Conservation (phyloP, 805 yeast genomes). For the Monosporozyma servazzii region DNA sequence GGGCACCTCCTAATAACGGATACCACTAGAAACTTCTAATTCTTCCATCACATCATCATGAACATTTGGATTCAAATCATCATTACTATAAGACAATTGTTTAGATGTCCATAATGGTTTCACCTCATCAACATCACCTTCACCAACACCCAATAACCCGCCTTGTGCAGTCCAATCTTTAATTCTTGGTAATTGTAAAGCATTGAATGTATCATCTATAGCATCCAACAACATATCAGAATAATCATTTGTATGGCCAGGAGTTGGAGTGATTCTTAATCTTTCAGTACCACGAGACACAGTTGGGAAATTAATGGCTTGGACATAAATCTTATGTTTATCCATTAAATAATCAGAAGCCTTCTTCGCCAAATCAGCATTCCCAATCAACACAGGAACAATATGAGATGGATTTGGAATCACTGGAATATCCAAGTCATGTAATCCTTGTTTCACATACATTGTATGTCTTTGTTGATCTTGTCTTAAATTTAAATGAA, state of each 20-base stretch:
- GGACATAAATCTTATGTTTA: slow-evolving; percentile 84
- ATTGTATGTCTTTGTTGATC: slow-evolving; percentile 78
- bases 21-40: slow-evolving; percentile 64
- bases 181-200: slow-evolving; percentile 64
- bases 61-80: slow-evolving; percentile 59
- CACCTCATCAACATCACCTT: slow-evolving; percentile 35
- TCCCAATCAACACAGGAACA: slow-evolving; percentile 91
- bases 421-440: slow-evolving; percentile 76
- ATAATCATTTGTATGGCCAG: slow-evolving; percentile 78
- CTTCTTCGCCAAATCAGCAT: slow-evolving; percentile 81
- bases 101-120: slow-evolving; percentile 82
- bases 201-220: slow-evolving; percentile 69
- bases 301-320: slow-evolving; percentile 97
- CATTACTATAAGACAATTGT: slow-evolving; percentile 56
- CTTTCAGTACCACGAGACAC: slow-evolving; percentile 94
- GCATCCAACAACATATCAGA: slow-evolving; percentile 71
- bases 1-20: neutral
- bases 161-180: slow-evolving; percentile 71
- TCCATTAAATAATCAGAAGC: slow-evolving; percentile 86
- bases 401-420: slow-evolving; percentile 97
- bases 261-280: slow-evolving; percentile 96
- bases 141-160: slow-evolving; percentile 90
- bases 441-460: slow-evolving; percentile 69
- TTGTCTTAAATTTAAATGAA: slow-evolving; percentile 66
- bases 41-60: slow-evolving; percentile 52